These are phyloP conservation scores for Malania oleifera DNA, from an alignment of 164 flowering plant species.

Conservation along the genomic window DNA sequence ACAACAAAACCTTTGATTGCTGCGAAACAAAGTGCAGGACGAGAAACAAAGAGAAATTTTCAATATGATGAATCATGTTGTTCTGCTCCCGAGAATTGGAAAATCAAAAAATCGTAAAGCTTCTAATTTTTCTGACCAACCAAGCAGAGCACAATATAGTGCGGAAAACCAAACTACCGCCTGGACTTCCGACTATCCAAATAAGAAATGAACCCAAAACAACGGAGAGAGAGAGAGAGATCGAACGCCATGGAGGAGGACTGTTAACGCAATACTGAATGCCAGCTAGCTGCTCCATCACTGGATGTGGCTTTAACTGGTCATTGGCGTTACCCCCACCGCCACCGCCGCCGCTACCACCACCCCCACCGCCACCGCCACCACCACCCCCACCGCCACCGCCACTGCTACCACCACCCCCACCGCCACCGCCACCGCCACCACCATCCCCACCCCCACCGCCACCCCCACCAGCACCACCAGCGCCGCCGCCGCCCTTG, in stretches of 20 bases:
- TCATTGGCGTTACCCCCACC: neutral
- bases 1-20: no score
- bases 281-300: constrained; percentile 42
- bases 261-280: constrained; percentile 47
- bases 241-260: constrained; percentile 57
- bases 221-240: neutral
- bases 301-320: constrained; percentile 43
- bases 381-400: constrained; percentile 5
- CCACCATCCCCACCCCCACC: no score
- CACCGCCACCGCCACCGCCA: no score
- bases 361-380: constrained; percentile 6
- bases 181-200: neutral
- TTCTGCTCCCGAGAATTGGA: no score
- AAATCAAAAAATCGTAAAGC: no score
- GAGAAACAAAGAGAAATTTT: no score
- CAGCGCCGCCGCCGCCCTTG: no score
- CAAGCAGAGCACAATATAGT: no score
- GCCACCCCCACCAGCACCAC: no score
- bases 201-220: neutral
- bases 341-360: neutral
- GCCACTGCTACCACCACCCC: no score
- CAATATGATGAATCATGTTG: no score
- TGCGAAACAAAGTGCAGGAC: no score
- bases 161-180: neutral
- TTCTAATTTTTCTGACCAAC: neutral